These are phyloP conservation scores for Euphorbia tirucalli DNA, from an alignment of 345 rosid genomes.

Conservation along the genomic window DNA sequence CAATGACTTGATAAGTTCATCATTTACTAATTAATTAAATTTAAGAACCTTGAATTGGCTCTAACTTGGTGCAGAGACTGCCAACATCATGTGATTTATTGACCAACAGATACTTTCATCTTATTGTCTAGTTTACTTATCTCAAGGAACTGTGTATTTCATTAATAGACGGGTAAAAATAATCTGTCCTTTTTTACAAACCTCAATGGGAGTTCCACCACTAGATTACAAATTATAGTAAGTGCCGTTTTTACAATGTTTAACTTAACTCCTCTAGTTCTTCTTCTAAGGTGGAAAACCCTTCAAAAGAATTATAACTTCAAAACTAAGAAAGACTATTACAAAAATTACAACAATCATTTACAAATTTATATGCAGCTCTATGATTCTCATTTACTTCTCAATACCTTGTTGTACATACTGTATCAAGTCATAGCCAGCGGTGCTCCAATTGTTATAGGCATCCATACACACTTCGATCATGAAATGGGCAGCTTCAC, in stretches of 20 bases:
- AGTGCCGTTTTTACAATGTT: conserved; percentile 13
- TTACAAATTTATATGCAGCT: conserved; percentile 25
- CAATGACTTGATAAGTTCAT: too few species aligned
- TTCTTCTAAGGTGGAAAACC: conserved; percentile 19
- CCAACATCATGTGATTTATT: too few species aligned
- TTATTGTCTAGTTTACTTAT: neutral
- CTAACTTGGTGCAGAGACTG: too few species aligned
- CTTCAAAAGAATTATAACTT: conserved; percentile 23
- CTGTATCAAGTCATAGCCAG: conserved; percentile 92
- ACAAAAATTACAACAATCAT: conserved; percentile 30
- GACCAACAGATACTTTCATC: too few species aligned
- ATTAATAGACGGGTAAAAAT: neutral
- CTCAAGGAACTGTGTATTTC: neutral
- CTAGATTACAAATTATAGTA: conserved; percentile 13
- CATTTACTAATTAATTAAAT: too few species aligned
- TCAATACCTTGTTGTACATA: conserved; percentile 97
- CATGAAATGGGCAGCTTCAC: conserved; percentile 97
- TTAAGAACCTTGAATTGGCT: too few species aligned
- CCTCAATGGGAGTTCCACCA: conserved; percentile 25
- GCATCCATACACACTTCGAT: conserved; percentile 81
- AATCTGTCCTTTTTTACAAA: conserved; percentile 22
- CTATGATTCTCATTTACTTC: conserved; percentile 49
- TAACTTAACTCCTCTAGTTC: neutral
- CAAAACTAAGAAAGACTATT: neutral
- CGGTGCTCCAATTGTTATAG: conserved; percentile 94